These are phyloP conservation scores for Puya raimondii DNA, from an alignment of 176 grass and related monocot species.

Conservation along the genomic window DNA sequence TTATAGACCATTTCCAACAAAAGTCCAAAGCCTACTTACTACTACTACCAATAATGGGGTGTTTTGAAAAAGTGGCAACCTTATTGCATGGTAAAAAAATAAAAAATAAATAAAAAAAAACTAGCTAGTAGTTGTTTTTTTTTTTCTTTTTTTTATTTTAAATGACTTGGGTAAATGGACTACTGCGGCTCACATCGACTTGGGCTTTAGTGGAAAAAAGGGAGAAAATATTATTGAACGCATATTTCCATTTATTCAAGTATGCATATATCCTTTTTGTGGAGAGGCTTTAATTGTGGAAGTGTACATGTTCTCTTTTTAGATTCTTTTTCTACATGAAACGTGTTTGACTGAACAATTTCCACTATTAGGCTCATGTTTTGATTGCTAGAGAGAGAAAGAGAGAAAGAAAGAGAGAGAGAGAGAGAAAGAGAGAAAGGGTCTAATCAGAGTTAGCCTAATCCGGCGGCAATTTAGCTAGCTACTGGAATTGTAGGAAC, in stretches of 20 bases:
- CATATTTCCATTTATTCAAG: slow-evolving; percentile 16
- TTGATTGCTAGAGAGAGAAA: slow-evolving; percentile 1
- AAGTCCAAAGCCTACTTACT: not conserved
- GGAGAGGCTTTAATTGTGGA: slow-evolving; percentile 28
- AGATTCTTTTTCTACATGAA: slow-evolving; percentile 84
- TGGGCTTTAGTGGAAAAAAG: slow-evolving; percentile 4
- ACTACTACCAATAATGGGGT: slow-evolving; percentile 17
- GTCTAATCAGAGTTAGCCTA: slow-evolving; percentile 32
- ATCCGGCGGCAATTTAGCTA: slow-evolving; percentile 15
- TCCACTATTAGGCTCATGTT: slow-evolving; percentile 6
- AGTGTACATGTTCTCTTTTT: slow-evolving; percentile 27
- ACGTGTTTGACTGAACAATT: slow-evolving; percentile 99
- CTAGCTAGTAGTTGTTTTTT: slow-evolving; percentile 22
- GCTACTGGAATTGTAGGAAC: slow-evolving; percentile 18
- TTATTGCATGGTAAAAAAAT: too few relatives aligned
- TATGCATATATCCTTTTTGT: slow-evolving; percentile 17
- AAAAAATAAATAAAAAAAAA: too few relatives aligned
- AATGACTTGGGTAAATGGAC: too few relatives aligned
- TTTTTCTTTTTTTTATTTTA: slow-evolving; percentile 39
- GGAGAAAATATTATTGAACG: not conserved
- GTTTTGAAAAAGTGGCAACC: slow-evolving; percentile 10
- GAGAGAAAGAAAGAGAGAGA: slow-evolving; percentile 1
- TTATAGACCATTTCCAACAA: slow-evolving; percentile 1
- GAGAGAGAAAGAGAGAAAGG: slow-evolving; percentile 28
- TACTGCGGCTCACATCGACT: slow-evolving; percentile 18